Conservation (phyloP, 768 basidiomycete genomes). For the Russula abietina region DNA sequence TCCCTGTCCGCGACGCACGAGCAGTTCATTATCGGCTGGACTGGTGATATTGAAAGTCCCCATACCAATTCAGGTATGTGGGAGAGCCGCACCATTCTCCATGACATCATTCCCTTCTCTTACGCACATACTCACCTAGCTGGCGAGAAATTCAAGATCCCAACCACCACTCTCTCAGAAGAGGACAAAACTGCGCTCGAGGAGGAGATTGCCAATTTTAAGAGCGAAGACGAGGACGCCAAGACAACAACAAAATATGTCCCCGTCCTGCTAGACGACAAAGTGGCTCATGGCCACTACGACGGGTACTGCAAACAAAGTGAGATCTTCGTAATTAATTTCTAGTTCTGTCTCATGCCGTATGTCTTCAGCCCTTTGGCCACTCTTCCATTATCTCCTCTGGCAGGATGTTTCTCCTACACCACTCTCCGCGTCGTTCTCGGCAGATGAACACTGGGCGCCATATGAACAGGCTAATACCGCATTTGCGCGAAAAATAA, state of each 20-base stretch:
- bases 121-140: conserved; percentile 12
- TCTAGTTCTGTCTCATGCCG: not conserved
- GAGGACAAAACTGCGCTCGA: conserved; percentile 65
- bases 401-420: conserved; percentile 87
- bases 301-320: conserved; percentile 98
- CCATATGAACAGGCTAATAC: conserved; percentile 79
- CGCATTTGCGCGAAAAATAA: conserved; percentile 70
- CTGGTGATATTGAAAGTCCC: conserved; percentile 67
- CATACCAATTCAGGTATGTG: conserved; percentile 29
- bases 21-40: conserved; percentile 91
- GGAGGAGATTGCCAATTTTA: conserved; percentile 55
- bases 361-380: conserved; percentile 73
- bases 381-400: conserved; percentile 94
- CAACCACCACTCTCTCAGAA: conserved; percentile 46
- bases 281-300: conserved; percentile 88
- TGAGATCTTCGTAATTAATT: conserved; percentile 37
- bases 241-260: conserved; percentile 66
- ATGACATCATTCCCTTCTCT: not conserved
- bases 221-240: conserved; percentile 50
- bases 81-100: conserved; percentile 14
- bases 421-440: conserved; percentile 66
- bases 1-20: conserved; percentile 79
- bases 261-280: conserved; percentile 88
- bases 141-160: conserved; percentile 36
- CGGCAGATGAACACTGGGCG: conserved; percentile 74